A percentile compares a stretch with the other conserved stretches of the same genome.
Evolutionary conservation across 2,329 filamentous ascomycete genomes (phyloP).

Genomic region (Xylariales sp.): DNA sequence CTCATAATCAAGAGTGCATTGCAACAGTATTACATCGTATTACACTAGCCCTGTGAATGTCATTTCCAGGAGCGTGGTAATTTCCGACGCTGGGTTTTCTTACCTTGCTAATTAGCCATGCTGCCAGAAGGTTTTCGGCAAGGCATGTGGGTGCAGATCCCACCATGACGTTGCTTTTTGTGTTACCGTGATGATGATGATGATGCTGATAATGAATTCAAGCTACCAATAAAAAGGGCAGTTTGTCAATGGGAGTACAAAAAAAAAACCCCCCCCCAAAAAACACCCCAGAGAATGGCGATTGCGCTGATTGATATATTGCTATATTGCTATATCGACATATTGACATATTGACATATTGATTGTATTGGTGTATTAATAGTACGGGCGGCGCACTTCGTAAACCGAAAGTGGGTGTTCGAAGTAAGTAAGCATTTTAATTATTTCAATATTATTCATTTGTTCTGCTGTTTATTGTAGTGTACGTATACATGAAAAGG

Average conservation of each 20-base stretch:
- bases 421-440: neutral
- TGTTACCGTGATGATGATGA: slow-evolving; percentile 18
- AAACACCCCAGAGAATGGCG: neutral
- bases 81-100: slow-evolving; percentile 21
- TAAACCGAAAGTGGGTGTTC: neutral
- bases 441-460: neutral
- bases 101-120: slow-evolving; percentile 28
- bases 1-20: too few relatives aligned
- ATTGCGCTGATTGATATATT: neutral
- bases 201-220: neutral
- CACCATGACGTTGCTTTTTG: slow-evolving; percentile 17
- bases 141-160: slow-evolving; percentile 9
- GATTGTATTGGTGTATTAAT: too few relatives aligned
- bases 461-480: neutral
- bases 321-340: neutral
- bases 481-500: too few relatives aligned
- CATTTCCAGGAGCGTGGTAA: slow-evolving; percentile 27
- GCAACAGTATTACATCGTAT: too few relatives aligned
- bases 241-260: too few relatives aligned
- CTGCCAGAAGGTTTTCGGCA: neutral
- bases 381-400: neutral
- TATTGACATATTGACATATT: too few relatives aligned
- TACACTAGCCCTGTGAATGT: too few relatives aligned
- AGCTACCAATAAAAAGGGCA: neutral
- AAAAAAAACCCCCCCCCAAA: too few relatives aligned